A percentile compares a stretch with the other conserved stretches of the same genome.
Evolutionary conservation across 768 basidiomycete species (phyloP).

Genomic region (Mrakia gelida): DNA sequence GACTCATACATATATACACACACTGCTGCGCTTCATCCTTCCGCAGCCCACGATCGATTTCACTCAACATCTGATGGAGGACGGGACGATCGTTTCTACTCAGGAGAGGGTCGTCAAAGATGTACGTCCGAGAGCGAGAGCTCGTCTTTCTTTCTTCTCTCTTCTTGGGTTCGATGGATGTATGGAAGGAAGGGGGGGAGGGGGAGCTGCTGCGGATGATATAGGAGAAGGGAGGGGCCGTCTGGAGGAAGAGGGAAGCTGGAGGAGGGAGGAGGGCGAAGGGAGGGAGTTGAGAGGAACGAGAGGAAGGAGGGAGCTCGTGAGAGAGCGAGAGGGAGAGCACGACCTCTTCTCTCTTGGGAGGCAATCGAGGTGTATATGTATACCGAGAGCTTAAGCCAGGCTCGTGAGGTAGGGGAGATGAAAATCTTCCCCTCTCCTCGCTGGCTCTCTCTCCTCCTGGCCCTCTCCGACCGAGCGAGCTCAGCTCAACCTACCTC

Average conservation of each 20-base stretch:
- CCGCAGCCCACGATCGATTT: slow-evolving; percentile 33
- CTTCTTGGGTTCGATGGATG: background rate
- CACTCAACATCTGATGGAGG: slow-evolving; percentile 31
- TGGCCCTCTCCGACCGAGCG: no score
- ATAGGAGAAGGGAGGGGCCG: no score
- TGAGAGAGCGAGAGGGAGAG: background rate
- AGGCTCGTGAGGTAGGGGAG: no score
- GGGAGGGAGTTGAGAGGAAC: background rate
- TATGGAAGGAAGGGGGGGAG: background rate
- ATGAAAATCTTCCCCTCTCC: no score
- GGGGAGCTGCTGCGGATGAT: no score
- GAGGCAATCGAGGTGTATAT: no score
- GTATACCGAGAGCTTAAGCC: no score
- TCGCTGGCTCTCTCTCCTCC: no score
- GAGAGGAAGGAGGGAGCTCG: background rate
- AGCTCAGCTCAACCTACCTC: no score
- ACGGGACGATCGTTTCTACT: slow-evolving; percentile 28
- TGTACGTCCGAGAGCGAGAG: slow-evolving; percentile 13
- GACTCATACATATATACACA: background rate
- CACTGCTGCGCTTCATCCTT: background rate
- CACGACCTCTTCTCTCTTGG: background rate
- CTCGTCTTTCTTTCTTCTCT: background rate
- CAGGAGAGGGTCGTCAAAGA: slow-evolving; percentile 33
- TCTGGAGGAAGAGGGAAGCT: background rate
- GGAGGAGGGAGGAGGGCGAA: background rate